phyloP scores from a whole-genome alignment of 805 yeast genomes.

The Kazachstania taianensis region DNA sequence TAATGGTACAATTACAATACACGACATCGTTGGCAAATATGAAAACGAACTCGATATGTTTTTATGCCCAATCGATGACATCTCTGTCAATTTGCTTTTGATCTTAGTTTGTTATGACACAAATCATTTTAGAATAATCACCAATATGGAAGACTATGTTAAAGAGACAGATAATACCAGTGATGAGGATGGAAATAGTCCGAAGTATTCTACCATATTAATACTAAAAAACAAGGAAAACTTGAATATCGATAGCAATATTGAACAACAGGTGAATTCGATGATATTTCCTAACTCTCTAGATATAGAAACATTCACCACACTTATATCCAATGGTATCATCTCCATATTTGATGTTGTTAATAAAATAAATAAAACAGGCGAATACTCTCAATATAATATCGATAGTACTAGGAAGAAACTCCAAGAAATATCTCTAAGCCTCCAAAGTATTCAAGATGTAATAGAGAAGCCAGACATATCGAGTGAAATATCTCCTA shows the following conservation, averaged over 20 bases:
- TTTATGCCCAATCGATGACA: too few relatives aligned
- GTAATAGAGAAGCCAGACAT: constrained; percentile 62
- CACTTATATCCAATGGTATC: constrained; percentile 52
- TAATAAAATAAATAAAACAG: constrained; percentile 21
- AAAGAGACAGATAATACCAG: too few relatives aligned
- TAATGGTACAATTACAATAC: too few relatives aligned
- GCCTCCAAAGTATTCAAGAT: constrained; percentile 59
- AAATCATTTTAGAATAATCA: too few relatives aligned
- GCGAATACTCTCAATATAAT: not conserved
- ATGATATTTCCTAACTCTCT: constrained; percentile 27
- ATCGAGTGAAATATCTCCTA: constrained; percentile 40
- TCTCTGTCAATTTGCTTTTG: too few relatives aligned
- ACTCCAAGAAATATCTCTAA: constrained; percentile 55
- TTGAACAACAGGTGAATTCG: constrained; percentile 29
- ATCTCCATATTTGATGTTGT: constrained; percentile 56
- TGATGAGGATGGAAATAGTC: too few relatives aligned
- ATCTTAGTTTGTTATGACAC: too few relatives aligned
- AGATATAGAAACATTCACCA: constrained; percentile 42
- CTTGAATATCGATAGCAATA: constrained; percentile 13
- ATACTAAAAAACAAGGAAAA: constrained; percentile 36
- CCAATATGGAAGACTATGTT: too few relatives aligned
- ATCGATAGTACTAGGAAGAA: constrained; percentile 46
- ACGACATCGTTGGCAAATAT: too few relatives aligned
- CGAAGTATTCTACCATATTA: constrained; percentile 11
- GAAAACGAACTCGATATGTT: too few relatives aligned